Evolutionary conservation across 768 basidiomycete genomes (phyloP).

Genomic region (Megacollybia marginata): DNA sequence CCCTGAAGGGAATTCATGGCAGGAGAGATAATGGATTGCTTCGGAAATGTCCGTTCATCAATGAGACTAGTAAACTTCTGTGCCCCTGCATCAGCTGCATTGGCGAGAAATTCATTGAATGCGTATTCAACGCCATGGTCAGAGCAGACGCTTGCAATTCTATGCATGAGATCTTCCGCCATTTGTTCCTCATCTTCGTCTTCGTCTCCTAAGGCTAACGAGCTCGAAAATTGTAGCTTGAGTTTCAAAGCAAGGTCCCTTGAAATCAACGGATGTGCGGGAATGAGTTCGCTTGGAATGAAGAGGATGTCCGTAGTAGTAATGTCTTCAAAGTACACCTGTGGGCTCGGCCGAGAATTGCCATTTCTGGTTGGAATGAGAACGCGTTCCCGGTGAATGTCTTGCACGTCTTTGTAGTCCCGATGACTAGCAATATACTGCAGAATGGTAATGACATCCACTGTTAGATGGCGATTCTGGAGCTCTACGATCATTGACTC

Average conservation of each 20-base stretch:
- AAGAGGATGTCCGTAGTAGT: slow-evolving; percentile 5
- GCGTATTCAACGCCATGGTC: slow-evolving; percentile 35
- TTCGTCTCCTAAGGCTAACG: slow-evolving; percentile 12
- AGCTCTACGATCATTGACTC: too few species aligned
- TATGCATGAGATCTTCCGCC: slow-evolving; percentile 22
- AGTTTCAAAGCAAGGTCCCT: slow-evolving; percentile 7
- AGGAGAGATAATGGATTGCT: slow-evolving; percentile 21
- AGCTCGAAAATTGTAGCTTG: slow-evolving; percentile 9
- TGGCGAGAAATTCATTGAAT: slow-evolving; percentile 44
- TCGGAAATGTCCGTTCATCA: slow-evolving; percentile 18
- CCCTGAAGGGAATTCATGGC: slow-evolving; percentile 26
- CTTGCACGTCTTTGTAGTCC: not conserved
- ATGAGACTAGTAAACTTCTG: slow-evolving; percentile 32
- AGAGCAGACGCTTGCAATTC: slow-evolving; percentile 32
- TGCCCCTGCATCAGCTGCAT: slow-evolving; percentile 44
- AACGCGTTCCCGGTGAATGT: slow-evolving; percentile 15
- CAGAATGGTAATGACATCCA: too few species aligned
- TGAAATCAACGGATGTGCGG: slow-evolving; percentile 4
- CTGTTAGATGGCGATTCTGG: too few species aligned
- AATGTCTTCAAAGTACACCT: slow-evolving; percentile 18
- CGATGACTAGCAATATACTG: too few species aligned
- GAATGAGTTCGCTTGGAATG: not conserved
- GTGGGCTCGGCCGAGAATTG: slow-evolving; percentile 17
- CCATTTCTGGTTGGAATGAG: slow-evolving; percentile 26
- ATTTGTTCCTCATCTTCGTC: slow-evolving; percentile 35